Conservation (phyloP, 768 basidiomycete genomes). For the Hericium erinaceus region DNA sequence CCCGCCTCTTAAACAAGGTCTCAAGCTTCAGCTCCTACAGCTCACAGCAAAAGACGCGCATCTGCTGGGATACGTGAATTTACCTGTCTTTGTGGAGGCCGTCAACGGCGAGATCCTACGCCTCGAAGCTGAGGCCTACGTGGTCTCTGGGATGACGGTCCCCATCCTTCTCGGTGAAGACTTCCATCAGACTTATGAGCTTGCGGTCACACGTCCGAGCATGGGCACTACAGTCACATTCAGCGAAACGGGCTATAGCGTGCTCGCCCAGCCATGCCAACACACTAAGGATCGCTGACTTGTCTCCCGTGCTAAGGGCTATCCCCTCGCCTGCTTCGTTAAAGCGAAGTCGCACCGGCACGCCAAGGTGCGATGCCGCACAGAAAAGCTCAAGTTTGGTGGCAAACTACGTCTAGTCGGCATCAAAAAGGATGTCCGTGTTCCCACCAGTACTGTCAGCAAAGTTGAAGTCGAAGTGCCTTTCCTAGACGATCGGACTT, state of each 20-base stretch:
- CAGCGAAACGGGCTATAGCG: too few species aligned
- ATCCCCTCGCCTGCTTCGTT: background rate
- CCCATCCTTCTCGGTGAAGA: constrained; percentile 19
- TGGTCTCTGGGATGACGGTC: constrained; percentile 17
- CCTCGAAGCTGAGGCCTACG: constrained; percentile 13
- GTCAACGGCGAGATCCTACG: constrained; percentile 17
- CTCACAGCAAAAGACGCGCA: background rate
- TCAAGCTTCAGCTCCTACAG: background rate
- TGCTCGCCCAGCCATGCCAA: background rate
- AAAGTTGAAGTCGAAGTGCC: background rate
- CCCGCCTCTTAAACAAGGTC: background rate
- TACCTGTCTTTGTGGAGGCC: constrained; percentile 18
- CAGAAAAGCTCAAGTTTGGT: background rate
- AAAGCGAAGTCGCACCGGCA: background rate
- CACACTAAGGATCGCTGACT: constrained; percentile 4
- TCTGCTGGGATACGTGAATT: constrained; percentile 11
- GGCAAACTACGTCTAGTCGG: background rate
- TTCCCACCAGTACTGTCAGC: constrained; percentile 1
- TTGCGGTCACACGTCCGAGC: constrained; percentile 18
- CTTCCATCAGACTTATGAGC: constrained; percentile 23
- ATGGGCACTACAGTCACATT: too few species aligned
- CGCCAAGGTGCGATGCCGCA: background rate
- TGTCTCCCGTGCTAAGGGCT: constrained; percentile 6
- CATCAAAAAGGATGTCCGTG: background rate
- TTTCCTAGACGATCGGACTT: background rate